Conservation (phyloP, 2,329 filamentous ascomycete species). For the Chaetothyriales sp. region DNA sequence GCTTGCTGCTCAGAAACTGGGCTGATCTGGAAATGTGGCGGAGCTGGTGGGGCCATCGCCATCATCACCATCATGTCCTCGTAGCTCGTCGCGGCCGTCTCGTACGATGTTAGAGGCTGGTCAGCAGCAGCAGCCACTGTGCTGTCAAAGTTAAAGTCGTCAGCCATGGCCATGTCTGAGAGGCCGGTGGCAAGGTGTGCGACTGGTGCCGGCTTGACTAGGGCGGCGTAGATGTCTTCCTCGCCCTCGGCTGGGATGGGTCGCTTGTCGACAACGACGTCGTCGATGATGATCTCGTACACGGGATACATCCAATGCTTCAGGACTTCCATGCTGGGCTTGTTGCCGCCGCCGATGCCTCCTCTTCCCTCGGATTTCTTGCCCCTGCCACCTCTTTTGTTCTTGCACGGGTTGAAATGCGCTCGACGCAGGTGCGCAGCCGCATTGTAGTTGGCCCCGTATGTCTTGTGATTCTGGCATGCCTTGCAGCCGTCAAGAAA, state of each 20-base stretch:
- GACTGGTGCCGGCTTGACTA: not conserved
- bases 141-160: not conserved
- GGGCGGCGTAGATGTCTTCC: not conserved
- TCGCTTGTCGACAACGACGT: slow-evolving; percentile 9
- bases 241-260: slow-evolving; percentile 3
- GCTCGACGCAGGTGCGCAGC: slow-evolving; percentile 76
- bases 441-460: slow-evolving; percentile 88
- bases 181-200: not conserved
- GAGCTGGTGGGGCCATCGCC: not conserved
- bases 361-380: slow-evolving; percentile 45
- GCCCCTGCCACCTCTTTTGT: slow-evolving; percentile 37
- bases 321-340: slow-evolving; percentile 44
- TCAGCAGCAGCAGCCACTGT: not conserved
- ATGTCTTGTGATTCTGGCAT: slow-evolving; percentile 61
- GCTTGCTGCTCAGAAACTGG: not conserved
- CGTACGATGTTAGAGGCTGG: not conserved
- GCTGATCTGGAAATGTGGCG: not conserved
- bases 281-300: slow-evolving; percentile 28
- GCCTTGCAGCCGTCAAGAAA: slow-evolving; percentile 71
- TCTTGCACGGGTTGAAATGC: slow-evolving; percentile 63
- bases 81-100: not conserved
- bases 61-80: not conserved
- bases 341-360: slow-evolving; percentile 47
- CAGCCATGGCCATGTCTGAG: not conserved
- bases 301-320: slow-evolving; percentile 47